Base-by-base conservation (phyloP, 2,329 filamentous ascomycete genomes). In the Nemania bipapillata region DNA sequence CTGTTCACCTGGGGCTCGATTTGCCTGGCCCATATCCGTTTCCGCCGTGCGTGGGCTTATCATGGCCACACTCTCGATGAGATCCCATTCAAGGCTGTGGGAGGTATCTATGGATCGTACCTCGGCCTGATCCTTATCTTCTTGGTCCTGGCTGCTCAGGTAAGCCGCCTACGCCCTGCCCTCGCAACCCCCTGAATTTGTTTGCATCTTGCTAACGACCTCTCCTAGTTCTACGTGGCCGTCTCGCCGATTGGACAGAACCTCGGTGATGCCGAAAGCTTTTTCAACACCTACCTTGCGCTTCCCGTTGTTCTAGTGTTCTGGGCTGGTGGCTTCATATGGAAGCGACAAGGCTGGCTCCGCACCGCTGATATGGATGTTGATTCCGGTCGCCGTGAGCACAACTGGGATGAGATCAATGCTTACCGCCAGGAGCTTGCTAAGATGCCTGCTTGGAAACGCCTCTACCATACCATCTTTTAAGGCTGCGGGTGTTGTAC, bases 1-100 rank as follows among this genome's bases (percentile, higher is more conserved):
- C 83, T 92, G 50, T 91, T 91, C 77, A 89, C 89, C 11, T 92
- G 90, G 90, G 89, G 86, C 20, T 90, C 87, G 45, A 91, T 92
- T 73, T 91, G 89, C 74, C 80, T 90, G 2, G 84, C 88, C 2
- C 90, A 92, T 74, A 91, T 92, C 75, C 88, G 90, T 22, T 91
- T 92, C 84, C 88, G 90, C 40, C 75, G 79, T 2, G 90, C 89
- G 0, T 92, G 90, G 90, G 82, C 80, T 28, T 78, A 83, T 30
- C 84, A 89, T 47, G 87, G 89, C n/a, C 88, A 89, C 77, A 86
- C 84, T 2, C 77, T 90, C 1, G 86, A 90, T 49, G 90, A 92
- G 78, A 86, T 93, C 15, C 87, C 90, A 0, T 93, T 91, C 81
- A 79, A 83, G 59, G 87, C 89, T 1, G 80, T 87, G 47, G 83